Evolutionary conservation across 768 basidiomycete species (phyloP).

Genomic region (Lyophyllum shimeji): DNA sequence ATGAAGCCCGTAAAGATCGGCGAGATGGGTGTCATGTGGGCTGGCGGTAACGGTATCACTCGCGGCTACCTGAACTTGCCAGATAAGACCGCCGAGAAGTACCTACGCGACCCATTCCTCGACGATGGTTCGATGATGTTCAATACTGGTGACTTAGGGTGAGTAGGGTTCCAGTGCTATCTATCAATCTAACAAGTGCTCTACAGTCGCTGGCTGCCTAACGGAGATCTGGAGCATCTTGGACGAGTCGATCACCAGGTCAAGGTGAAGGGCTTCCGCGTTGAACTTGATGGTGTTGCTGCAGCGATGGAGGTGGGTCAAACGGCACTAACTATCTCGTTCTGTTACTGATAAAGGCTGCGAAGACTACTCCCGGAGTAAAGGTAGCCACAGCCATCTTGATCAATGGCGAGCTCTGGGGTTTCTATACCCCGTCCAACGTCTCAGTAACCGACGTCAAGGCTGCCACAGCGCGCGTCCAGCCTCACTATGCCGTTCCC

Average conservation of each 20-base stretch:
- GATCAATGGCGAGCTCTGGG: constrained; percentile 54
- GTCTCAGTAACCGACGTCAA: constrained; percentile 37
- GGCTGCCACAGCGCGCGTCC: constrained; percentile 42
- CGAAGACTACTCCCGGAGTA: constrained; percentile 18
- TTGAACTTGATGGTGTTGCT: constrained; percentile 61
- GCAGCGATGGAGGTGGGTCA: constrained; percentile 52
- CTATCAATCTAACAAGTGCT: not conserved
- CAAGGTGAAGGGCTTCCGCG: constrained; percentile 62
- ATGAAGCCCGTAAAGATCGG: constrained; percentile 35
- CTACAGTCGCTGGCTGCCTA: constrained; percentile 43
- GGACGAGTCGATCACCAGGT: constrained; percentile 63
- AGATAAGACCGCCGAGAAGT: constrained; percentile 50
- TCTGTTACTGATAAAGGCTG: not conserved
- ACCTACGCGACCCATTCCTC: constrained; percentile 48
- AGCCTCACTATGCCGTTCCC: constrained; percentile 62
- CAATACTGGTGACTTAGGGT: constrained; percentile 61
- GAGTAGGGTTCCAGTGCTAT: constrained; percentile 4
- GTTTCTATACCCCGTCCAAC: constrained; percentile 46
- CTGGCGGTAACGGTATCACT: constrained; percentile 53
- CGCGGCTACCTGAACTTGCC: constrained; percentile 57
- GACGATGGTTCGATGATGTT: constrained; percentile 55
- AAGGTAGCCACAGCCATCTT: constrained; percentile 52
- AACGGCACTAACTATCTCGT: too few species aligned
- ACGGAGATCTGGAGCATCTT: constrained; percentile 54
- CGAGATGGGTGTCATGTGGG: constrained; percentile 50